Conservation (phyloP, 805 yeast genomes). For the Kluyveromyces nonfermentans region DNA sequence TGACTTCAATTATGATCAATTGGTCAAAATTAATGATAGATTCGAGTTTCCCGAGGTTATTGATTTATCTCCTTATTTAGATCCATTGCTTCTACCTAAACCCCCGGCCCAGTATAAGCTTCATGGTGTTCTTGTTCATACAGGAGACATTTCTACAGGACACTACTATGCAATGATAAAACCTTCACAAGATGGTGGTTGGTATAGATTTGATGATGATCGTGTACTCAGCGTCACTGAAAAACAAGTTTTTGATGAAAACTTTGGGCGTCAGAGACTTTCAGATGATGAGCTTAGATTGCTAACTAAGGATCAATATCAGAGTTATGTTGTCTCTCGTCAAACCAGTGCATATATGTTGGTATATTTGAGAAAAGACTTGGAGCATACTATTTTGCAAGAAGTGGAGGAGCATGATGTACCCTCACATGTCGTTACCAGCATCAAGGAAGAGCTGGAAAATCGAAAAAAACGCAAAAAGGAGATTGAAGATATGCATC, state of each 20-base stretch:
- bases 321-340: slow-evolving; percentile 57
- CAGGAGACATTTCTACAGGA: slow-evolving; percentile 92
- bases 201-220: slow-evolving; percentile 96
- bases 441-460: slow-evolving; percentile 52
- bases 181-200: slow-evolving; percentile 57
- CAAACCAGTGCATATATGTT: slow-evolving; percentile 96
- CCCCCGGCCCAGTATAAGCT: slow-evolving; percentile 33
- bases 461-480: slow-evolving; percentile 44
- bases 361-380: slow-evolving; percentile 71
- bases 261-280: slow-evolving; percentile 72
- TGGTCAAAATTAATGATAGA: slow-evolving; percentile 86
- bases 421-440: slow-evolving; percentile 61
- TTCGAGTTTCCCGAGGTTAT: slow-evolving; percentile 81
- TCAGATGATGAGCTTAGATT: slow-evolving; percentile 39
- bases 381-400: slow-evolving; percentile 48
- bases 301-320: slow-evolving; percentile 51
- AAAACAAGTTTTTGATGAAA: slow-evolving; percentile 81
- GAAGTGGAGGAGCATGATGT: slow-evolving; percentile 44
- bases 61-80: slow-evolving; percentile 72
- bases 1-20: slow-evolving; percentile 78
- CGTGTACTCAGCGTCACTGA: slow-evolving; percentile 81
- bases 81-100: slow-evolving; percentile 35
- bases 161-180: slow-evolving; percentile 92
- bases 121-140: slow-evolving; percentile 92
- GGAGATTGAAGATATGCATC: slow-evolving; percentile 64